These are phyloP conservation scores for Edhazardia aedis DNA, from an alignment of 371 early-diverging fungal genomes.

Conservation along the genomic window DNA sequence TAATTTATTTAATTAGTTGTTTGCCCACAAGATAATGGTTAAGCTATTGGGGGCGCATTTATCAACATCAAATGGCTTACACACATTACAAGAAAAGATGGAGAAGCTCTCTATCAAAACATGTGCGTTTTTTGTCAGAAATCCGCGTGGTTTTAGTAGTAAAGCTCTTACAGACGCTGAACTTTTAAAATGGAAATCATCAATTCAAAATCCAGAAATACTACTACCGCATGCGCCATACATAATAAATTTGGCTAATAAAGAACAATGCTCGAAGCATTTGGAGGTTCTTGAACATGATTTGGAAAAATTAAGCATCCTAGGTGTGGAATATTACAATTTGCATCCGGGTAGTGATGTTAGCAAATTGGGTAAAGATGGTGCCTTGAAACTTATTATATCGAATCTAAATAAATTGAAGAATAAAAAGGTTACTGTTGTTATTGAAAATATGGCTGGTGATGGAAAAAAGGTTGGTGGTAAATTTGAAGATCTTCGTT, in stretches of 20 bases:
- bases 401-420: conserved; percentile 49
- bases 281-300: conserved; percentile 47
- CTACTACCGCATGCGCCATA: conserved; percentile 52
- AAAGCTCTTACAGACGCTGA: conserved; percentile 10
- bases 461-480: conserved; percentile 49
- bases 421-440: conserved; percentile 40
- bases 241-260: conserved; percentile 51
- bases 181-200: conserved; percentile 21
- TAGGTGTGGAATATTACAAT: conserved; percentile 50
- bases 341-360: conserved; percentile 52
- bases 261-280: conserved; percentile 47
- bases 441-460: conserved; percentile 54
- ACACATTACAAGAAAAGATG: conserved; percentile 37
- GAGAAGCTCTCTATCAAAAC: conserved; percentile 21
- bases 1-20: too few species aligned
- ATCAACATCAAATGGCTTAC: conserved; percentile 40
- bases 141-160: conserved; percentile 29
- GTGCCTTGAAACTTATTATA: conserved; percentile 46
- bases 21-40: too few species aligned
- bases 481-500: conserved; percentile 49
- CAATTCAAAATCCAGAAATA: conserved; percentile 13
- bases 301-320: conserved; percentile 48
- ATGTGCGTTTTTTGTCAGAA: conserved; percentile 45
- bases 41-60: conserved; percentile 44
- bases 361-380: conserved; percentile 40